Evolutionary conservation across 108 stramenopile species (phyloP).

Genomic region (Phaeodactylum tricornutum): DNA sequence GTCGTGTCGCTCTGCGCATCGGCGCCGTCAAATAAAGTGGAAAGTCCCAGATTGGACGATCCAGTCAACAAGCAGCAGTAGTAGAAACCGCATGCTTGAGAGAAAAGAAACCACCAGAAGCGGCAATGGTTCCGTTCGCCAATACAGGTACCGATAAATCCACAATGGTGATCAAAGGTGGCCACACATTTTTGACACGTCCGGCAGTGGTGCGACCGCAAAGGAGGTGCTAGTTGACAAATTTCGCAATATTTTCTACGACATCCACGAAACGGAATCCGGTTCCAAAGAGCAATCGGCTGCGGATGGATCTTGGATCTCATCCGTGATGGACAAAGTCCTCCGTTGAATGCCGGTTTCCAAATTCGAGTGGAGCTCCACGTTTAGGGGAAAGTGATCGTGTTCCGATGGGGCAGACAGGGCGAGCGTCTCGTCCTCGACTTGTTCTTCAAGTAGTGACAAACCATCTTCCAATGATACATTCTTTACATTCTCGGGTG

Average conservation of each 20-base stretch:
- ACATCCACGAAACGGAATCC: too few relatives aligned
- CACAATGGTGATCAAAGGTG: slow-evolving; percentile 88
- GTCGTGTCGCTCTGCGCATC: neutral
- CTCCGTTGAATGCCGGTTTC: too few relatives aligned
- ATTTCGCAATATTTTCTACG: slow-evolving; percentile 34
- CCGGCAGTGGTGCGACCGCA: slow-evolving; percentile 82
- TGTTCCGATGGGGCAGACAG: too few relatives aligned
- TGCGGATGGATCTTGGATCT: too few relatives aligned
- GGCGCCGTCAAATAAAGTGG: slow-evolving; percentile 7
- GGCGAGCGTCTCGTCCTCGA: too few relatives aligned
- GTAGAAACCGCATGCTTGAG: slow-evolving; percentile 37
- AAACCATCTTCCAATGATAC: too few relatives aligned
- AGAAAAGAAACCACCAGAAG: slow-evolving; percentile 66
- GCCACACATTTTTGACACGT: slow-evolving; percentile 68
- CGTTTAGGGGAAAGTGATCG: too few relatives aligned
- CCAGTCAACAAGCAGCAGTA: slow-evolving; percentile 20
- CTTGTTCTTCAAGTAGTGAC: too few relatives aligned
- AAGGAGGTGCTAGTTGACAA: slow-evolving; percentile 48
- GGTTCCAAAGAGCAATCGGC: too few relatives aligned
- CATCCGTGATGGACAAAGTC: too few relatives aligned
- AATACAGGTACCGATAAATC: slow-evolving; percentile 72
- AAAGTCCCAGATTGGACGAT: slow-evolving; percentile 9
- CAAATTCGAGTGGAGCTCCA: too few relatives aligned
- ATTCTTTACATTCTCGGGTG: too few relatives aligned
- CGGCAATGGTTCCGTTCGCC: slow-evolving; percentile 87